Base-by-base conservation (phyloP, 305 asterid genomes). In the Caryopteris hybrid region DNA sequence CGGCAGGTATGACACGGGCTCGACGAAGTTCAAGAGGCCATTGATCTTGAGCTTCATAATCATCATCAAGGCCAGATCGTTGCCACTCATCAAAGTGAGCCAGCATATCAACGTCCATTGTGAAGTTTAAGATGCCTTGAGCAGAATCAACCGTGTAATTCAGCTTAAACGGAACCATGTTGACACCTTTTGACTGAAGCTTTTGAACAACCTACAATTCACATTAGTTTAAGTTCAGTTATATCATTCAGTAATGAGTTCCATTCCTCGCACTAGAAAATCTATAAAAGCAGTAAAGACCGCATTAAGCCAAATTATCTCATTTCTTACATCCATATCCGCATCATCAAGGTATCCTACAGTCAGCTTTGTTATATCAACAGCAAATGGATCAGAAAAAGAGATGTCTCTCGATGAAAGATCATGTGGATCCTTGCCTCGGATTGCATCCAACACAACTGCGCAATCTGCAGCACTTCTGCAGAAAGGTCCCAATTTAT, bases 11-110 rank as follows among this genome's bases (percentile, higher is more conserved):
- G 9, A 88, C 96, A 50, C 96, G 92, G 63, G 96, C 97, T 41
- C 92, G 81, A 5, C 90, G 89, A 75, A 93, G 96, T 74, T 93
- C 96, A 73, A 85, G 72, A 23, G 99, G 99, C 99, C 99, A 93
- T 62, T 93, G 99, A 63, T 90, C 95, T 76, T 88, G 96, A 80
- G 91, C 95, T 86, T 93, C 99, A 47, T 78, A 93, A 41, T 87
- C 88, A 53, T 88, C 95, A 73, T 93, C 99, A 69, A 58, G 71
- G 66, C 84, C 86, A 5, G 85, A 66, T 9, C 91, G 90, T 70
- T 90, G 97, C 97, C 99, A 93, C 75, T 93, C 84, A 23, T 93
- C 97, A 5, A 93, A 93, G 76, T 93, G 97, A 23, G 96, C 84
- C 81, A 93, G 67, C 97, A 86, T 85, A 66, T 90, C 99, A 8